Evolutionary conservation across 169 alveolate species (phyloP).

Genomic region (Plasmodium gaboni): DNA sequence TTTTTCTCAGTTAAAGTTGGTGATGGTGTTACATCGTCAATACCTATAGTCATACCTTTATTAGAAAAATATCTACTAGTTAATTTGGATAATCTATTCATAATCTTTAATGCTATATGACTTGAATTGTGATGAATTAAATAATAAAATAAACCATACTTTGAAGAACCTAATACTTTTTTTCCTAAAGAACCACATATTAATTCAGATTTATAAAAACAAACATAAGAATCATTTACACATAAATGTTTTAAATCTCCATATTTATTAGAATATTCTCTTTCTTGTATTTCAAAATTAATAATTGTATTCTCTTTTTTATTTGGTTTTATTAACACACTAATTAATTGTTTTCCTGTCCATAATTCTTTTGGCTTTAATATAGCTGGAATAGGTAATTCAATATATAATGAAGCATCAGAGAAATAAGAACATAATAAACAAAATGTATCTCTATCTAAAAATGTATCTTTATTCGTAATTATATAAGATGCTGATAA

Average conservation of each 20-base stretch:
- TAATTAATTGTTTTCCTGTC: conserved; percentile 98
- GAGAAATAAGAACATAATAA: conserved; percentile 94
- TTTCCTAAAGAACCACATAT: conserved; percentile 97
- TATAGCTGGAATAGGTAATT: conserved; percentile 95
- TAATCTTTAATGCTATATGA: conserved; percentile 93
- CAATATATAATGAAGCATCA: conserved; percentile 91
- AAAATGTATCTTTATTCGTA: conserved; percentile 96
- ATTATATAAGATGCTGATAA: conserved; percentile 93
- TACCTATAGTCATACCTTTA: conserved; percentile 99
- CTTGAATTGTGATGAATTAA: conserved; percentile 93
- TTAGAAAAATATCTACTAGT: conserved; percentile 96
- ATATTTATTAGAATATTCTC: conserved; percentile 83
- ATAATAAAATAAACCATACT: conserved; percentile 95
- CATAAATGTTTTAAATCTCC: conserved; percentile 80
- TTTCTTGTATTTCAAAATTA: conserved; percentile 92
- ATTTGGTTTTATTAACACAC: conserved; percentile 95
- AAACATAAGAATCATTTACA: conserved; percentile 96
- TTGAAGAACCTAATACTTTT: conserved; percentile 92
- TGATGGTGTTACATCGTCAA: conserved; percentile 97
- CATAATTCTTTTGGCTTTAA: conserved; percentile 97
- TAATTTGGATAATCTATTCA: conserved; percentile 97
- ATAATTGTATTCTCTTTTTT: conserved; percentile 88
- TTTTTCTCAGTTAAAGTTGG: conserved; percentile 77
- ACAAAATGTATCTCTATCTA: conserved; percentile 93
- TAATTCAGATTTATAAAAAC: conserved; percentile 95